Conservation (phyloP, 2,329 filamentous ascomycete species). For the Myrmaecium sp. region DNA sequence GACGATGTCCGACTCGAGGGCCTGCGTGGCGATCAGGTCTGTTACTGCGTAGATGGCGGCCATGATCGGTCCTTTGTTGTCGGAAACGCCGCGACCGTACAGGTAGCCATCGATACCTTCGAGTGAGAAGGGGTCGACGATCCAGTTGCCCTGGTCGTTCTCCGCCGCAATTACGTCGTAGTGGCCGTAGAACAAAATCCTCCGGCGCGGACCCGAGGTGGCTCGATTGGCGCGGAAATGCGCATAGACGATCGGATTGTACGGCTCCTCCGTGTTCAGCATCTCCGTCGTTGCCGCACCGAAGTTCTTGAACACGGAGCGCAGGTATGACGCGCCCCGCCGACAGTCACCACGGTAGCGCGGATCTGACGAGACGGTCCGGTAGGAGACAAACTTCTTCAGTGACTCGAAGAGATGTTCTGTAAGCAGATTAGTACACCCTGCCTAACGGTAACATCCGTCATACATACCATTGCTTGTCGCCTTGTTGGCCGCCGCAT, state of each 20-base stretch:
- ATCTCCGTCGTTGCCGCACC: slow-evolving; percentile 71
- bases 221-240: slow-evolving; percentile 65
- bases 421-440: slow-evolving; percentile 14
- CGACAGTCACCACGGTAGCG: slow-evolving; percentile 86
- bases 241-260: slow-evolving; percentile 88
- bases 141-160: slow-evolving; percentile 67
- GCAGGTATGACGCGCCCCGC: slow-evolving; percentile 77
- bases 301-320: slow-evolving; percentile 78
- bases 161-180: slow-evolving; percentile 94
- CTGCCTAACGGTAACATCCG: slow-evolving; percentile 3
- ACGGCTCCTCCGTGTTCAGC: slow-evolving; percentile 59
- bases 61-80: slow-evolving; percentile 93
- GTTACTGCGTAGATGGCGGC: slow-evolving; percentile 88
- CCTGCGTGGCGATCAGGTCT: slow-evolving; percentile 70
- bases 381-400: slow-evolving; percentile 76
- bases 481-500: slow-evolving; percentile 27
- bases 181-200: slow-evolving; percentile 91
- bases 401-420: slow-evolving; percentile 48
- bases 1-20: slow-evolving; percentile 70
- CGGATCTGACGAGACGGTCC: slow-evolving; percentile 73
- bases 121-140: slow-evolving; percentile 74
- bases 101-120: slow-evolving; percentile 81
- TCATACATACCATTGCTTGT: slow-evolving; percentile 37
- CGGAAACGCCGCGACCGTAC: slow-evolving; percentile 89
- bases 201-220: slow-evolving; percentile 52